These are phyloP conservation scores for Lichtheimia hyalospora DNA, from an alignment of 371 early-diverging fungal species.

Conservation along the genomic window DNA sequence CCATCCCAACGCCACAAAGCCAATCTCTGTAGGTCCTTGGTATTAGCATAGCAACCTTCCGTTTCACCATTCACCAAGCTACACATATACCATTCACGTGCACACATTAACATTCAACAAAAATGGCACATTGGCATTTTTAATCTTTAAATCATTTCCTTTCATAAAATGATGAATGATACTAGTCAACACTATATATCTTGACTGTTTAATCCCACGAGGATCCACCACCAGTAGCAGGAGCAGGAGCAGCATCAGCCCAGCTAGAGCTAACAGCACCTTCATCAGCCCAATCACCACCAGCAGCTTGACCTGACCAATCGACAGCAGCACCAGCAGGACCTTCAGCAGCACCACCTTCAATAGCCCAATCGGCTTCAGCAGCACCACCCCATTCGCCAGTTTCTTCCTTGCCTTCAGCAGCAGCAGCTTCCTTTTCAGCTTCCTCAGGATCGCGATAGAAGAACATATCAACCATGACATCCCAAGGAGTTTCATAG, in stretches of 20 bases:
- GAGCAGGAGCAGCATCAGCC: slow-evolving; percentile 15
- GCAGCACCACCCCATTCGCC: slow-evolving; percentile 17
- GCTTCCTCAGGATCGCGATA: slow-evolving; percentile 90
- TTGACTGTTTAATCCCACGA: slow-evolving; percentile 21
- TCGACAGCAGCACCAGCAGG: slow-evolving; percentile 21
- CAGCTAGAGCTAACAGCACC: slow-evolving; percentile 18
- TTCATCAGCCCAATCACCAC: slow-evolving; percentile 34
- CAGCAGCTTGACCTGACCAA: slow-evolving; percentile 26
- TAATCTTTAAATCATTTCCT: too few species aligned
- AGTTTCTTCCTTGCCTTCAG: slow-evolving; percentile 12
- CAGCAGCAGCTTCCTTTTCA: slow-evolving; percentile 65
- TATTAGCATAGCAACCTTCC: too few species aligned
- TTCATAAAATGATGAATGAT: too few species aligned
- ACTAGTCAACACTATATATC: too few species aligned
- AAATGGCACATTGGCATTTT: too few species aligned
- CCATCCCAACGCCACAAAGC: not conserved
- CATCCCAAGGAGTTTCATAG: slow-evolving; percentile 85
- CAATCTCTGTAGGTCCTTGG: too few species aligned
- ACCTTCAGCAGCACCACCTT: slow-evolving; percentile 18
- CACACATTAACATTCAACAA: too few species aligned
- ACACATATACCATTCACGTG: too few species aligned
- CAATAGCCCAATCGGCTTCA: slow-evolving; percentile 3
- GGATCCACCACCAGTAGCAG: slow-evolving; percentile 19
- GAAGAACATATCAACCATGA: slow-evolving; percentile 99
- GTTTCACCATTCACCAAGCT: too few species aligned